Evolutionary conservation across 75 land plant species (phyloP).

Genomic region (Sequoiadendron giganteum): DNA sequence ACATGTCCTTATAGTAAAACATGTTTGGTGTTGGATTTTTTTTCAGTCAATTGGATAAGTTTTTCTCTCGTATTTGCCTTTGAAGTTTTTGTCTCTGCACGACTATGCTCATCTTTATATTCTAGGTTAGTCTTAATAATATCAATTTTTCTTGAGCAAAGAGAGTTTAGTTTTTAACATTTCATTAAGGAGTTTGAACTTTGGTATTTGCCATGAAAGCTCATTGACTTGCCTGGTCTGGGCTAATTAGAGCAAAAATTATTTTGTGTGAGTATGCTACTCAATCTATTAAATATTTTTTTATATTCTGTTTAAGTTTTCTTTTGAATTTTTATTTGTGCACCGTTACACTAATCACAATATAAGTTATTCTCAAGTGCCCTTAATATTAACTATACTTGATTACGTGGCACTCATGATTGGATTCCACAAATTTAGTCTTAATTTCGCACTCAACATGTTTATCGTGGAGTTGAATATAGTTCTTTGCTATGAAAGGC

Average conservation of each 20-base stretch:
- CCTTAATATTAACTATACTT: neutral
- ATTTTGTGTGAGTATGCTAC: neutral
- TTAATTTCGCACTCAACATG: neutral
- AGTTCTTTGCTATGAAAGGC: too few species aligned
- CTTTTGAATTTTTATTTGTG: neutral
- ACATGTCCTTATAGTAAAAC: neutral
- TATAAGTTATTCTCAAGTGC: neutral
- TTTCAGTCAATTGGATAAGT: neutral
- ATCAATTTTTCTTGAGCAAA: neutral
- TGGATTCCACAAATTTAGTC: neutral
- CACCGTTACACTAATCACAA: neutral
- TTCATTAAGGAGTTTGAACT: neutral
- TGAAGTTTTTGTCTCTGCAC: neutral
- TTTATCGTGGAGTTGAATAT: too few species aligned
- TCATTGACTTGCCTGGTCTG: neutral
- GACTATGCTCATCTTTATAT: neutral
- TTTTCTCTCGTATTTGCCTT: neutral
- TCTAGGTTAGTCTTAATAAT: neutral
- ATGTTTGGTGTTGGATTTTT: neutral
- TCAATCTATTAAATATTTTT: neutral
- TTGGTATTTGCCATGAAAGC: neutral
- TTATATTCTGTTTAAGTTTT: neutral
- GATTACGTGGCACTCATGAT: neutral
- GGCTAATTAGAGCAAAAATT: neutral
- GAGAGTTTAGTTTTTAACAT: neutral